phyloP scores from a whole-genome alignment of 495 filamentous ascomycete genomes.

The Chaetomium cochliodes region DNA sequence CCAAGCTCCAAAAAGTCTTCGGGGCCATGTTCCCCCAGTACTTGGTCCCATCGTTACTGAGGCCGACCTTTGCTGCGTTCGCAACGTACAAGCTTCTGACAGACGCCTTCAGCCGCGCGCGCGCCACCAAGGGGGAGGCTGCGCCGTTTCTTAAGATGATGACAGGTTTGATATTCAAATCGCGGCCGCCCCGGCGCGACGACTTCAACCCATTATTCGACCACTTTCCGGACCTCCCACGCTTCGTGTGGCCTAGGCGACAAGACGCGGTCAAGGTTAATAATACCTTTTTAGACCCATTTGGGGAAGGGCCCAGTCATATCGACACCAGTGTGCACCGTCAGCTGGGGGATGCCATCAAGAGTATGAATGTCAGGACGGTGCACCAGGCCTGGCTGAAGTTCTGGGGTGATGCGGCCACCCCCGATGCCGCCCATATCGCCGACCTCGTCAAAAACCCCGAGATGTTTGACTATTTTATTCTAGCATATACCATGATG shows the following conservation, averaged over 20 bases:
- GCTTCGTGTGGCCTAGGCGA: constrained; percentile 14
- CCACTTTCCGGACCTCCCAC: constrained; percentile 15
- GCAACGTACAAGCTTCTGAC: constrained; percentile 45
- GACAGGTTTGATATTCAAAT: constrained; percentile 14
- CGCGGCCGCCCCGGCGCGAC: constrained; percentile 10
- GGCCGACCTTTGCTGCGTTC: constrained; percentile 38
- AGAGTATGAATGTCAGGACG: constrained; percentile 19
- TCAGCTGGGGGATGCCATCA: constrained; percentile 24
- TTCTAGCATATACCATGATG: constrained; percentile 52
- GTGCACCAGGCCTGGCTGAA: constrained; percentile 34
- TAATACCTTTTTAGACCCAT: neutral
- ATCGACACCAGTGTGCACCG: constrained; percentile 13
- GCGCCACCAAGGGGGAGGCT: constrained; percentile 23
- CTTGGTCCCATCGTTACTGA: constrained; percentile 24
- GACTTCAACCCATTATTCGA: constrained; percentile 17
- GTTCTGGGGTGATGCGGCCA: constrained; percentile 34
- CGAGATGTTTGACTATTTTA: constrained; percentile 55
- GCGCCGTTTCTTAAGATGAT: constrained; percentile 30
- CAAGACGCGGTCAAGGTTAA: neutral
- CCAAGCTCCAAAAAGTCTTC: constrained; percentile 28
- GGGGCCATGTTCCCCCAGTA: constrained; percentile 37
- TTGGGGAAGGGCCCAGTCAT: neutral
- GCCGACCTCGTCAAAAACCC: constrained; percentile 28
- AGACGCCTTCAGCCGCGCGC: constrained; percentile 31
- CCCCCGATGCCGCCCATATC: constrained; percentile 22